phyloP scores from a whole-genome alignment of 192 early-diverging fungal species.

The Allomyces javanicus region DNA sequence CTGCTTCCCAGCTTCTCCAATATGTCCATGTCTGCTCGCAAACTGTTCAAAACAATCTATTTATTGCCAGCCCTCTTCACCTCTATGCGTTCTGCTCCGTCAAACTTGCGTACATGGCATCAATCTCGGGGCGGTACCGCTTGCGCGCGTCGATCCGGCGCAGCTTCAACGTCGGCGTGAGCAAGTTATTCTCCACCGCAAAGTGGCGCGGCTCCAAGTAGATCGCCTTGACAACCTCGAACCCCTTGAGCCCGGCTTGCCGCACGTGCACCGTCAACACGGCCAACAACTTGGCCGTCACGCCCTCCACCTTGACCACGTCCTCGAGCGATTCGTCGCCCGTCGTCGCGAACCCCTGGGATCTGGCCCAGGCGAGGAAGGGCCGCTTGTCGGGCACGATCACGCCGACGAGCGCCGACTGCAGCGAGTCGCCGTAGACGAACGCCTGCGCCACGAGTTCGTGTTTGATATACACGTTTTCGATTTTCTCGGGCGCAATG shows the following conservation, averaged over 20 bases:
- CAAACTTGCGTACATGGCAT: slow-evolving; percentile 46
- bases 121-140: slow-evolving; percentile 41
- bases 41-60: too few relatives aligned
- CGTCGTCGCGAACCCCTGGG: slow-evolving; percentile 5
- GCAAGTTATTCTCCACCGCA: slow-evolving; percentile 51
- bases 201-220: slow-evolving; percentile 51
- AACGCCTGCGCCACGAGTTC: slow-evolving; percentile 65
- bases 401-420: slow-evolving; percentile 65
- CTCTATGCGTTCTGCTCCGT: background rate
- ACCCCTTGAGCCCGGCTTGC: slow-evolving; percentile 60
- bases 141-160: slow-evolving; percentile 61
- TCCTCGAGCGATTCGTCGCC: too few relatives aligned
- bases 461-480: slow-evolving; percentile 56
- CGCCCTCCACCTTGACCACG: slow-evolving; percentile 6
- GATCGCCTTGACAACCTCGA: slow-evolving; percentile 63
- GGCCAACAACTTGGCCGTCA: slow-evolving; percentile 19
- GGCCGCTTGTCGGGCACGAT: slow-evolving; percentile 60
- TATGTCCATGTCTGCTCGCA: too few relatives aligned
- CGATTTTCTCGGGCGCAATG: slow-evolving; percentile 85
- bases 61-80: too few relatives aligned
- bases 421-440: slow-evolving; percentile 85
- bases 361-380: slow-evolving; percentile 44
- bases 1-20: too few relatives aligned
- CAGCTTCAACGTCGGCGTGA: slow-evolving; percentile 88
- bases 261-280: slow-evolving; percentile 31